These are phyloP conservation scores for Trichoderma asperelloides DNA, from an alignment of 495 filamentous ascomycete genomes.

Conservation along the genomic window DNA sequence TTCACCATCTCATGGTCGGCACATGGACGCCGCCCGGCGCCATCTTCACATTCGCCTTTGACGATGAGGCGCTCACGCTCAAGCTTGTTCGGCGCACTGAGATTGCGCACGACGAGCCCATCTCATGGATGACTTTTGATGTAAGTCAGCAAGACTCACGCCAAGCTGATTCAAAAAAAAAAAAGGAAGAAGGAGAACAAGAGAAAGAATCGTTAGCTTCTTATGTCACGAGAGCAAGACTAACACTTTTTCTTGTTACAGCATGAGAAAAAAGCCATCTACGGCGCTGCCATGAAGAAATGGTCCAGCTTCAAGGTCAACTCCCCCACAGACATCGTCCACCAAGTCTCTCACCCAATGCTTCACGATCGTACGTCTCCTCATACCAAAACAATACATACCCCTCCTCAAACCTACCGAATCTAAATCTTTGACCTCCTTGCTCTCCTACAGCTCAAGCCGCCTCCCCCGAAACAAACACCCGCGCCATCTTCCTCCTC, in stretches of 20 bases:
- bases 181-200: no score
- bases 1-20: slow-evolving; percentile 76
- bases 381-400: background rate
- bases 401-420: background rate
- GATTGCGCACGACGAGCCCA: slow-evolving; percentile 72
- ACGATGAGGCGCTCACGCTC: slow-evolving; percentile 64
- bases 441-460: slow-evolving; percentile 57
- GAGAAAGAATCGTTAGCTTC: no score
- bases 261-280: slow-evolving; percentile 74
- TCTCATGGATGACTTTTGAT: slow-evolving; percentile 86
- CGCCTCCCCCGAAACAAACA: slow-evolving; percentile 60
- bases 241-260: slow-evolving; percentile 23
- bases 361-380: slow-evolving; percentile 38
- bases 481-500: slow-evolving; percentile 77
- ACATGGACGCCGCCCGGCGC: slow-evolving; percentile 79
- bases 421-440: background rate
- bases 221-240: background rate
- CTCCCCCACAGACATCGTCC: slow-evolving; percentile 68
- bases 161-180: background rate
- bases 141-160: no score
- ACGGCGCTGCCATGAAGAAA: slow-evolving; percentile 82
- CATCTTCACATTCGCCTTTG: slow-evolving; percentile 77
- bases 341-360: slow-evolving; percentile 65
- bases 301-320: slow-evolving; percentile 73
- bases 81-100: slow-evolving; percentile 67